A percentile compares a stretch with the other conserved stretches of the same genome.
These are phyloP conservation scores for Neodidymelliopsis sp. DNA, from an alignment of 2,329 filamentous ascomycete genomes.

Conservation along the genomic window DNA sequence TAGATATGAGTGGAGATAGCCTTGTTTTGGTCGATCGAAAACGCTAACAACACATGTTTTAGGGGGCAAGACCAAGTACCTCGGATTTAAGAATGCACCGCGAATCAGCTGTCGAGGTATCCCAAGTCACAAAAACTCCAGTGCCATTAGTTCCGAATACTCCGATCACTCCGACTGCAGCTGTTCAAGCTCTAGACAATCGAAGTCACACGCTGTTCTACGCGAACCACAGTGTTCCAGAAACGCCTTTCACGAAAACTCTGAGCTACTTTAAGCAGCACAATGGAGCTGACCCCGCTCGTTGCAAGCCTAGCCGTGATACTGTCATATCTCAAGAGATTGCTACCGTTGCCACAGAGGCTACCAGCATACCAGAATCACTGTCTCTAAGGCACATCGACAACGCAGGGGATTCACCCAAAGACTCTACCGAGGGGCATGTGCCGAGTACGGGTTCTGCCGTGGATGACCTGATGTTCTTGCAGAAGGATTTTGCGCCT, in stretches of 20 bases:
- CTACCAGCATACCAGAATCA: no score
- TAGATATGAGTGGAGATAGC: no score
- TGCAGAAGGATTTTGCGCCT: no score
- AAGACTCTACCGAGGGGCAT: no score
- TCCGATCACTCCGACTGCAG: background rate
- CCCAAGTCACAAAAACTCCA: background rate
- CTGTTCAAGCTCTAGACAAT: slow-evolving; percentile 1
- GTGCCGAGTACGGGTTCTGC: no score
- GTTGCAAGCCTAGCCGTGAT: slow-evolving; percentile 27
- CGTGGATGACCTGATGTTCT: no score
- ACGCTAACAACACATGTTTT: no score
- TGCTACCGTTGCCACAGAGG: slow-evolving; percentile 22
- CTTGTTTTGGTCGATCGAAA: no score
- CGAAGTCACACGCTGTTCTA: slow-evolving; percentile 17
- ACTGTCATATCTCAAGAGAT: slow-evolving; percentile 31
- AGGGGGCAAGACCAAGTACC: background rate
- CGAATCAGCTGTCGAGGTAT: no score
- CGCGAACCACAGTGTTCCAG: slow-evolving; percentile 3
- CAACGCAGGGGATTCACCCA: no score
- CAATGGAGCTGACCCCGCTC: slow-evolving; percentile 22
- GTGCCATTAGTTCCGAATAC: background rate
- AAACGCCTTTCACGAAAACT: slow-evolving; percentile 28
- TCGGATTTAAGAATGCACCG: background rate
- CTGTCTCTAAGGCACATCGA: no score
- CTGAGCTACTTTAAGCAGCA: slow-evolving; percentile 29